Percentiles rank a stretch among this genome's conserved stretches.
These are phyloP conservation scores for Skeletonema menzelii DNA, from an alignment of 108 stramenopile genomes.

Conservation along the genomic window DNA sequence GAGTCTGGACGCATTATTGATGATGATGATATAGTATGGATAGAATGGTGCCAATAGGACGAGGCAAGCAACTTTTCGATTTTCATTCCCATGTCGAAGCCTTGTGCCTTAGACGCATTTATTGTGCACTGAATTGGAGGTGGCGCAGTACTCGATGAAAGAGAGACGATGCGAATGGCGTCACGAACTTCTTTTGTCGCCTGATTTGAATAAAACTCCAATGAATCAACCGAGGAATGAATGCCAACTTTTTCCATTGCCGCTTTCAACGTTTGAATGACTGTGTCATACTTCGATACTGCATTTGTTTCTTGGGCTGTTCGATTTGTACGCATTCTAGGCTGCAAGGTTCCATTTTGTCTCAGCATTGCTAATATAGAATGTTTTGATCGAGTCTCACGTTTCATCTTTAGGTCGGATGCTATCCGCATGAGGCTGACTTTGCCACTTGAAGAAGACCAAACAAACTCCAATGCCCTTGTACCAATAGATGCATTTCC, in stretches of 20 bases:
- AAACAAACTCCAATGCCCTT: background rate
- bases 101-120: slow-evolving; percentile 1
- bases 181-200: slow-evolving; percentile 27
- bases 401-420: background rate
- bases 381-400: background rate
- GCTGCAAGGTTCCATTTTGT: background rate
- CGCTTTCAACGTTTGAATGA: background rate
- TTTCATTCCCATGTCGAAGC: background rate
- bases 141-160: slow-evolving; percentile 2
- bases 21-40: slow-evolving; percentile 23
- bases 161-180: slow-evolving; percentile 7
- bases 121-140: slow-evolving; percentile 16
- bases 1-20: slow-evolving; percentile 20
- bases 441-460: background rate
- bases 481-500: background rate
- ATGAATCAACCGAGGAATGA: background rate
- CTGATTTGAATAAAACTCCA: slow-evolving; percentile 4
- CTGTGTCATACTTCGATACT: background rate
- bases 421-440: background rate
- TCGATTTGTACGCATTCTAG: background rate
- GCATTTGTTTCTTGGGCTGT: background rate
- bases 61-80: background rate
- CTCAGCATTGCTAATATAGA: background rate
- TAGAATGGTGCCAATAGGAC: slow-evolving; percentile 8
- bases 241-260: background rate